phyloP scores from a whole-genome alignment of 1,284 basidiomycete genomes.

The Phylloboletellus chloephorus region DNA sequence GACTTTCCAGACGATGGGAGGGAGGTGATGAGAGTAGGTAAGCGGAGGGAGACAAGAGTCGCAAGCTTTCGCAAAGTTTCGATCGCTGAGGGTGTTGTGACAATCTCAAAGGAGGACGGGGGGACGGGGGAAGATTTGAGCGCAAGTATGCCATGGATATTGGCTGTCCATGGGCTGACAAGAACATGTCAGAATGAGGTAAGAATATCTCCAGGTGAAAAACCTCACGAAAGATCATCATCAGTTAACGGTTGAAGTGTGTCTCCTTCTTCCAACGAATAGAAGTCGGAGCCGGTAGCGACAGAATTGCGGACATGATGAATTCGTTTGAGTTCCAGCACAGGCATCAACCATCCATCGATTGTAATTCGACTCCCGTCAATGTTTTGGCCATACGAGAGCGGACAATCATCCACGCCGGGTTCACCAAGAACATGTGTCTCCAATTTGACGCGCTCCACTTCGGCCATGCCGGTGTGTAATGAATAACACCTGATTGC shows the following conservation, averaged over 20 bases:
- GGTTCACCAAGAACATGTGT: conserved; percentile 52
- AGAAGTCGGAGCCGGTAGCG: conserved; percentile 40
- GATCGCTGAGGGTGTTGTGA: conserved; percentile 63
- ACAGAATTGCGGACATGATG: conserved; percentile 49
- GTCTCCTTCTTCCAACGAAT: conserved; percentile 36
- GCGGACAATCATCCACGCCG: conserved; percentile 50
- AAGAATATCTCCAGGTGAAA: not conserved
- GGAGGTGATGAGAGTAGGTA: conserved; percentile 84
- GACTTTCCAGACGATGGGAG: conserved; percentile 90
- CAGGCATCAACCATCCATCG: conserved; percentile 78
- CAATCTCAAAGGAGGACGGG: conserved; percentile 39
- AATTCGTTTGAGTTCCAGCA: conserved; percentile 61
- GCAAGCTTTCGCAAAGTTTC: conserved; percentile 61
- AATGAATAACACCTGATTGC: conserved; percentile 74
- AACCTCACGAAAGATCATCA: conserved; percentile 50
- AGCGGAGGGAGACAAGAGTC: conserved; percentile 57
- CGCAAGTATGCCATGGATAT: conserved; percentile 63
- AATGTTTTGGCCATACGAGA: conserved; percentile 45
- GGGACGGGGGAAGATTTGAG: conserved; percentile 38
- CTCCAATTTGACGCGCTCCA: conserved; percentile 63
- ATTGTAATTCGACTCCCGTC: conserved; percentile 41
- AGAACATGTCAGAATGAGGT: conserved; percentile 6
- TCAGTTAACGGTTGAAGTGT: conserved; percentile 34
- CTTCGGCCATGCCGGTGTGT: conserved; percentile 74
- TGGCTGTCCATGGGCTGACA: conserved; percentile 48